Evolutionary conservation across 805 yeast genomes (phyloP).

Genomic region (Kodamaea nitidulidarum): DNA sequence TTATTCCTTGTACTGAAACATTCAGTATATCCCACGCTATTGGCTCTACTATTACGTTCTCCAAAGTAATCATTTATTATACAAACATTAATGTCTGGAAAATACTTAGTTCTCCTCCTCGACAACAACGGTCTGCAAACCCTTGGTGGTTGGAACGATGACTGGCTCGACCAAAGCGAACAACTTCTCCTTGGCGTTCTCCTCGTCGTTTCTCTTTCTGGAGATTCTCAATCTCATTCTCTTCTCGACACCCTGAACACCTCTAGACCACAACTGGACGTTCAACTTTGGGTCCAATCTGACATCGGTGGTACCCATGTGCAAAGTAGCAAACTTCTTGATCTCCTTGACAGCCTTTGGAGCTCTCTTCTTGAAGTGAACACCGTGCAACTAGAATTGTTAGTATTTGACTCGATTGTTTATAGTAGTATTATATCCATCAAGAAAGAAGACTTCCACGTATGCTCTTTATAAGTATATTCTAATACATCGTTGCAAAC

Average conservation of each 20-base stretch:
- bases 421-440: background rate
- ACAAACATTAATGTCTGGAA: conserved; percentile 13
- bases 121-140: conserved; percentile 96
- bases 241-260: conserved; percentile 98
- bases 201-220: conserved; percentile 99
- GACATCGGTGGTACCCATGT: conserved; percentile 99
- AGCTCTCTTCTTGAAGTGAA: conserved; percentile 99
- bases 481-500: too few relatives aligned
- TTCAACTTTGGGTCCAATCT: conserved; percentile 98
- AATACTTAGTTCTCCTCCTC: conserved; percentile 52
- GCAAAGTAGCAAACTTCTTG: conserved; percentile 96
- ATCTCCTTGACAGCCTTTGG: conserved; percentile 99
- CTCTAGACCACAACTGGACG: conserved; percentile 99
- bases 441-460: background rate
- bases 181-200: conserved; percentile 96
- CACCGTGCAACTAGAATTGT: conserved; percentile 83
- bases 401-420: conserved; percentile 31
- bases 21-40: too few relatives aligned
- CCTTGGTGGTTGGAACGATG: conserved; percentile 90
- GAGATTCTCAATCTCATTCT: conserved; percentile 98
- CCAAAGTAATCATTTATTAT: conserved; percentile 11
- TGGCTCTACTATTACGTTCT: background rate
- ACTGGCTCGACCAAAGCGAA: conserved; percentile 98
- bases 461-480: too few relatives aligned
- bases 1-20: too few relatives aligned